phyloP scores from a whole-genome alignment of 2,329 filamentous ascomycete genomes.

The Fusarium nodosum region DNA sequence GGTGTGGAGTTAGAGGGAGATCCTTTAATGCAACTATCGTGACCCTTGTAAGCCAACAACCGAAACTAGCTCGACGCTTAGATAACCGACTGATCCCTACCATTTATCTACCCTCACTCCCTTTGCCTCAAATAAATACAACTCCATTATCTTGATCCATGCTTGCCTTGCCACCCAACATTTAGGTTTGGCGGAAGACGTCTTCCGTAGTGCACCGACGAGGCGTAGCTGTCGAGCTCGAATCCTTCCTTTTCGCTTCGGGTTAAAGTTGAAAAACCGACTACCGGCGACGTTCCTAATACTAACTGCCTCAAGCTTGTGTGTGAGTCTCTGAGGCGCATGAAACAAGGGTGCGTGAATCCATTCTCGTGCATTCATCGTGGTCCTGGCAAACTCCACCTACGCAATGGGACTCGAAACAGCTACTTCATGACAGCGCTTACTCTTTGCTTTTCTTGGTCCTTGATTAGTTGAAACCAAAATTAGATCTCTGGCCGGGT shows the following conservation, averaged over 20 bases:
- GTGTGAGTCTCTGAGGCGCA: neutral
- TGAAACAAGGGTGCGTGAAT: neutral
- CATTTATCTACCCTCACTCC: slow-evolving; percentile 6
- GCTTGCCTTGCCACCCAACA: neutral
- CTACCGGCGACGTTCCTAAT: neutral
- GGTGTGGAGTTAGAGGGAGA: neutral
- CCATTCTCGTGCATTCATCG: neutral
- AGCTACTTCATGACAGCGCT: neutral
- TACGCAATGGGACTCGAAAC: neutral
- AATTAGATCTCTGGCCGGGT: neutral
- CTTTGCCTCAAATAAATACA: neutral
- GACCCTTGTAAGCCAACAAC: neutral
- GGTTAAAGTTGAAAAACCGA: neutral
- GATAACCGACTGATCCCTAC: slow-evolving; percentile 17
- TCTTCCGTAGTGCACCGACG: neutral
- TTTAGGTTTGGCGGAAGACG: slow-evolving; percentile 5
- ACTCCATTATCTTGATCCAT: slow-evolving; percentile 4
- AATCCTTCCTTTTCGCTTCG: neutral
- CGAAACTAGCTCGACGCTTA: neutral
- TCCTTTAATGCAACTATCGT: slow-evolving; percentile 17
- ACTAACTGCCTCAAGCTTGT: neutral
- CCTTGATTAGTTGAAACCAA: neutral
- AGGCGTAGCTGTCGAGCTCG: neutral
- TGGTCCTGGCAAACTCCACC: slow-evolving; percentile 1
- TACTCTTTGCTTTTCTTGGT: neutral